These are phyloP conservation scores for Arabidopsis lyrata DNA, from an alignment of 441 rosid species.

Conservation along the genomic window DNA sequence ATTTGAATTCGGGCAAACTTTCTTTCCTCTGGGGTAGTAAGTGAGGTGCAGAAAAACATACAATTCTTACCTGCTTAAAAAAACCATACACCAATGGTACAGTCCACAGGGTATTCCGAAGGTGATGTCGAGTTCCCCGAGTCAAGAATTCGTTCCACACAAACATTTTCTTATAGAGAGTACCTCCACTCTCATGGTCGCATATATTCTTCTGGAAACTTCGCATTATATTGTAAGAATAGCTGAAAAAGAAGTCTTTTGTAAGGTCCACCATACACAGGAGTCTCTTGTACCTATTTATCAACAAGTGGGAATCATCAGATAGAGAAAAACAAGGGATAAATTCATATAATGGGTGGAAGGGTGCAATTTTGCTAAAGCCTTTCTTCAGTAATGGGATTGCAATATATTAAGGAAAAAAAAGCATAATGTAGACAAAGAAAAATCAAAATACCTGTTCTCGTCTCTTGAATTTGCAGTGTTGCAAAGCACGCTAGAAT, in stretches of 20 bases:
- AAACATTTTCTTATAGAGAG: conserved; percentile 91
- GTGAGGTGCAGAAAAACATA: conserved; percentile 16
- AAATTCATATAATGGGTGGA: conserved; percentile 24
- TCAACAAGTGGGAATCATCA: conserved; percentile 43
- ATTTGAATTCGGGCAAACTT: background rate
- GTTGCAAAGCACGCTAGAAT: conserved; percentile 57
- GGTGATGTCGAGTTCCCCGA: conserved; percentile 85
- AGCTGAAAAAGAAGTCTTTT: conserved; percentile 98
- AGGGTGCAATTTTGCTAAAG: background rate
- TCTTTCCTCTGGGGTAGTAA: conserved; percentile 5
- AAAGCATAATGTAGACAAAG: background rate
- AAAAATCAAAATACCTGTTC: conserved; percentile 66
- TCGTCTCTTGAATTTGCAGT: conserved; percentile 62
- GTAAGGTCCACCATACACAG: conserved; percentile 91
- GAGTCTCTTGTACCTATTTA: conserved; percentile 96
- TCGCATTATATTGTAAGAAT: conserved; percentile 93
- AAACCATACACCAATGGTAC: conserved; percentile 96
- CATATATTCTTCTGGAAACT: conserved; percentile 91
- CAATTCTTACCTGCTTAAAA: conserved; percentile 84
- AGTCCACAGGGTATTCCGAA: conserved; percentile 91
- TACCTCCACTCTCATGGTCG: conserved; percentile 70
- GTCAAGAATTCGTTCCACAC: conserved; percentile 99
- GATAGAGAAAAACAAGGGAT: conserved; percentile 13
- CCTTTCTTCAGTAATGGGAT: conserved; percentile 5
- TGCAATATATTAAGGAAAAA: background rate